Evolutionary conservation across 2,329 filamentous ascomycete genomes (phyloP), one percentile per base, ranked within the genome.

Genomic region (Pseudohalonectria lignicola): DNA sequence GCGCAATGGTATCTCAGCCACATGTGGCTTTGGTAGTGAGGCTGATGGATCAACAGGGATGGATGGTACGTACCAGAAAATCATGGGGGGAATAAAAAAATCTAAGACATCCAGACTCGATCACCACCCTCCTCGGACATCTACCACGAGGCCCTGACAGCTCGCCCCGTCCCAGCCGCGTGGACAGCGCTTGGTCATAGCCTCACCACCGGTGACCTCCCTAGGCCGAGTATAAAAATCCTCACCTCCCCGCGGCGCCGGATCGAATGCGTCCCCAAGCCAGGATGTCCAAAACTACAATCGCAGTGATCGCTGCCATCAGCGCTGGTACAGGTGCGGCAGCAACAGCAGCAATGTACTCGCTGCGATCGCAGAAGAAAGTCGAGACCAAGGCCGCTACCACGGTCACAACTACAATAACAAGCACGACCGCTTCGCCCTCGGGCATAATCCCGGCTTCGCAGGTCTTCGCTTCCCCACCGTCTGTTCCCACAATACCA

Each of bases 241-340:
- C 16, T 26, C 23, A 26, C 23, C 7, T 26, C 7, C 23, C 23
- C 23, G 7, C 11, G 9, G 8, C 15, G 21, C 16, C 12, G 15
- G 31, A 6, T 16, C 13, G 31, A 4, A 26, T 17, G 9, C 5
- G 18, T 25, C 36, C 36, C 34, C 8, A 7, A 7, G 23, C 23
- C 60, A 68, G 41, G 47, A 90, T 90, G 84, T 87, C 84, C 42
- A 90, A 88, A 60, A 69, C 78, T 18, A 86, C 82, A 25, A 53
- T 90, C 49, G 82, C 81, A 47, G 69, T 85, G 43, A 79, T 88
- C 51, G 84, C 83, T 50, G 81, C 79, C 45, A 72, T 83, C 52
- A 78, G 83, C 57, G 84, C 83, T 48, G 80, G 80, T 57, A 79
- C 82, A 38, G 84, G 84, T 43, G 84, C 83, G 41, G 82, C 81